Evolutionary conservation across 2,329 filamentous ascomycete genomes (phyloP).

Genomic region (Paraconiothyrium sp.): DNA sequence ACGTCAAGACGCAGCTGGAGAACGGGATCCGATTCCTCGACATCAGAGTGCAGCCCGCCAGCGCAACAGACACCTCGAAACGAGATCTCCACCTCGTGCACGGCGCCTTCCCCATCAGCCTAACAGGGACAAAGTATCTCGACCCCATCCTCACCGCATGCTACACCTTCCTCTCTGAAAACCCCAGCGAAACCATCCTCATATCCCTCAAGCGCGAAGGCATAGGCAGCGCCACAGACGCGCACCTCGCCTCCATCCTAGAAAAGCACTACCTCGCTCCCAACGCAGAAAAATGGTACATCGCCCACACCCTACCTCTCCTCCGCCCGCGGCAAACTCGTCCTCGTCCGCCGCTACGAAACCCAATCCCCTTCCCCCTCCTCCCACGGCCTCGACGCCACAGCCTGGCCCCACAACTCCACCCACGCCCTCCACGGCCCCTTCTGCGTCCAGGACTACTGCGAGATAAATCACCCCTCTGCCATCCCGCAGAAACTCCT

Average conservation of each 20-base stretch:
- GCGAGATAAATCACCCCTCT: conserved; percentile 79
- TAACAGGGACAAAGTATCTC: conserved; percentile 84
- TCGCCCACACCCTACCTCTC: conserved; percentile 77
- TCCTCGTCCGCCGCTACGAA: conserved; percentile 83
- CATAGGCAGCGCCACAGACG: conserved; percentile 79
- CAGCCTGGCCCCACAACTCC: conserved; percentile 87
- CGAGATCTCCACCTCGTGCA: conserved; percentile 85
- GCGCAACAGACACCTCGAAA: conserved; percentile 65
- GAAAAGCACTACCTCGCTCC: conserved; percentile 73
- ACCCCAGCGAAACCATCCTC: conserved; percentile 84
- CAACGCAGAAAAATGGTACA: conserved; percentile 75
- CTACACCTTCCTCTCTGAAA: conserved; percentile 77
- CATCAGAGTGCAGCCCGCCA: conserved; percentile 77
- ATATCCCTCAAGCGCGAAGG: conserved; percentile 93
- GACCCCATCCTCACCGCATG: conserved; percentile 75
- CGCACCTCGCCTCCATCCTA: conserved; percentile 78
- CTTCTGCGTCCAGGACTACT: conserved; percentile 93
- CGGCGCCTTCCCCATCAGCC: conserved; percentile 84
- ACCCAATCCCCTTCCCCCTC: conserved; percentile 62
- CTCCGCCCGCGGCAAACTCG: conserved; percentile 80
- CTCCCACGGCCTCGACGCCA: conserved; percentile 63
- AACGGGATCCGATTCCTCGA: conserved; percentile 97
- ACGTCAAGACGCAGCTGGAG: conserved; percentile 78
- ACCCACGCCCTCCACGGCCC: conserved; percentile 77
- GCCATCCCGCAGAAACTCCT: conserved; percentile 84